Conservation (phyloP, 169 alveolate genomes). For the Amoebophrya sp. region DNA sequence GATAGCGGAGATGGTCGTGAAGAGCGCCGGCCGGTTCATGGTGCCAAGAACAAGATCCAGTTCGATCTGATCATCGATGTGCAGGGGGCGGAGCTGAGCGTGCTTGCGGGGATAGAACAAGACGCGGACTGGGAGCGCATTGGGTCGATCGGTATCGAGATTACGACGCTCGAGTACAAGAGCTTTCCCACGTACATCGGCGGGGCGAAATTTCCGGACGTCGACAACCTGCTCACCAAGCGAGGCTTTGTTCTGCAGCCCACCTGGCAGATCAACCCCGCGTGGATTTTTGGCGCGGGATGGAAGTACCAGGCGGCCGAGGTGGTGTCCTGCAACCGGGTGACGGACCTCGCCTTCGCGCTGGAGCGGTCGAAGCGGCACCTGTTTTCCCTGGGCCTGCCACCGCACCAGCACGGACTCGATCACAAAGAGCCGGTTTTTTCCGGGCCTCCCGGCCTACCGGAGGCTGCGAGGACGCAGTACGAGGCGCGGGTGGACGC, state of each 20-base stretch:
- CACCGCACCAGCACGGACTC: background rate
- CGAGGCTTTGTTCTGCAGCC: background rate
- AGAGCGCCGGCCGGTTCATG: no score
- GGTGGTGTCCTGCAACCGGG: background rate
- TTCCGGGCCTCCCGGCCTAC: background rate
- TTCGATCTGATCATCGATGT: background rate
- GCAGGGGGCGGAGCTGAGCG: background rate
- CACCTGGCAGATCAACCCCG: background rate
- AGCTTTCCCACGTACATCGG: background rate
- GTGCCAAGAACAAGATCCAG: background rate
- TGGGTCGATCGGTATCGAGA: background rate
- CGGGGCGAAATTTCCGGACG: background rate
- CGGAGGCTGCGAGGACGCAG: background rate
- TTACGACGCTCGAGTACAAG: background rate
- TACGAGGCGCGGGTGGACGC: background rate
- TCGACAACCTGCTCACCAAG: background rate
- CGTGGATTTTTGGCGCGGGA: background rate
- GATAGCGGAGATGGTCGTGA: no score
- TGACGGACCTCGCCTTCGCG: background rate
- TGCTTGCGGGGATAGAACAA: background rate
- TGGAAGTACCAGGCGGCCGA: background rate
- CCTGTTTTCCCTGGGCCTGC: background rate
- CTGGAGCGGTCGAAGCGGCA: background rate
- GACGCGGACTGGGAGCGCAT: background rate
- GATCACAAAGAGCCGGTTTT: background rate